Percentiles rank a stretch among this genome's conserved stretches.
Conservation (phyloP, 139 green algal genomes). For the Closterium sp. region DNA sequence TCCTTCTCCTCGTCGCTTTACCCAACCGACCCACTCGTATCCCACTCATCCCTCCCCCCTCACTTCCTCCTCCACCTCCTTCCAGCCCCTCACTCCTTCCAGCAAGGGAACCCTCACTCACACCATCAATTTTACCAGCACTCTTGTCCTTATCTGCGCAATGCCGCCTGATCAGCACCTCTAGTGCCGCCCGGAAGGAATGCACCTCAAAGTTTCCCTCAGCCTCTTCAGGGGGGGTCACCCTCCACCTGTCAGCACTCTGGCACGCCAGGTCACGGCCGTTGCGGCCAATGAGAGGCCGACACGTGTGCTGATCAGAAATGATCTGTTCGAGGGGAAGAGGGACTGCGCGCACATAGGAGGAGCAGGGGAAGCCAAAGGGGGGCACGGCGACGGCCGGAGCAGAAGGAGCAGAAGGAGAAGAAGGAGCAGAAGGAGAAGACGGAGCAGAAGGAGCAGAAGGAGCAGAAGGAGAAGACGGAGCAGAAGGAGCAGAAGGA, state of each 20-base stretch:
- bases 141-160: neutral
- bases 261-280: constrained; percentile 35
- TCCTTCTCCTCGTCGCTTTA: neutral
- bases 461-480: neutral
- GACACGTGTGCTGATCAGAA: neutral
- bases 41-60: neutral
- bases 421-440: neutral
- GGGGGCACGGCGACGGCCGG: neutral
- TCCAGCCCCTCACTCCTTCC: neutral
- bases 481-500: neutral
- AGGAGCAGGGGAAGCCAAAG: neutral
- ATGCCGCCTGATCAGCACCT: constrained; percentile 15
- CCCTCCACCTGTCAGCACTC: constrained; percentile 40
- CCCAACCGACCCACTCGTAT: neutral
- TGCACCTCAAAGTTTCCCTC: constrained; percentile 18
- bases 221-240: neutral
- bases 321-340: neutral
- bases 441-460: neutral
- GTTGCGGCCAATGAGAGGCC: constrained; percentile 17
- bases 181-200: constrained; percentile 20
- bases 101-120: neutral
- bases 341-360: neutral
- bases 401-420: neutral
- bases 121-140: neutral
- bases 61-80: neutral